These are phyloP conservation scores for Cucumis hystrix DNA, from an alignment of 306 rosid genomes.

Conservation along the genomic window DNA sequence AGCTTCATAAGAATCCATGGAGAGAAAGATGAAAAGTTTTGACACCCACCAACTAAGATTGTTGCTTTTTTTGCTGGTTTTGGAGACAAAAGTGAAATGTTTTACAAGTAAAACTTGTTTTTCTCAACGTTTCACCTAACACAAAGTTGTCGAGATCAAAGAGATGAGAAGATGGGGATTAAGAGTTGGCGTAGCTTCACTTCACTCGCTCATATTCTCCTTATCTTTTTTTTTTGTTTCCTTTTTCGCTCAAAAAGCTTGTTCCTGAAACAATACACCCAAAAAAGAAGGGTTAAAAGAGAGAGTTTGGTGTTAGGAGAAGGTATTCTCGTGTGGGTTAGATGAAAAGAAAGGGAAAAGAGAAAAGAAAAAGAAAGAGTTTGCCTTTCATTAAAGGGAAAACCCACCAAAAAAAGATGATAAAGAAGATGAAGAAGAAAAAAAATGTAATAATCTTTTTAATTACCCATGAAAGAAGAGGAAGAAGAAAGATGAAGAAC, in stretches of 20 bases:
- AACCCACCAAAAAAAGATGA: background rate
- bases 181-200: conserved; percentile 3
- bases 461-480: conserved; percentile 34
- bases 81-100: conserved; percentile 6
- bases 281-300: conserved; percentile 10
- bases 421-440: background rate
- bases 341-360: conserved; percentile 23
- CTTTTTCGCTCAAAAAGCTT: conserved; percentile 29
- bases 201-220: background rate
- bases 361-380: background rate
- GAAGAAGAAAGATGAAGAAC: background rate
- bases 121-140: conserved; percentile 78
- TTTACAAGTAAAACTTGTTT: conserved; percentile 42
- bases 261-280: conserved; percentile 68
- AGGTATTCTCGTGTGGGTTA: conserved; percentile 74
- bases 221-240: background rate
- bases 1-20: conserved; percentile 93
- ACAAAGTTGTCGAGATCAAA: conserved; percentile 40
- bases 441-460: background rate
- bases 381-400: background rate
- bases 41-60: conserved; percentile 21
- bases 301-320: conserved; percentile 42
- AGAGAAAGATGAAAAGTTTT: background rate
- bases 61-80: background rate
- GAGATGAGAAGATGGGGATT: background rate